These are phyloP conservation scores for Cenchrus fungigraminus DNA, from an alignment of 176 grass and related monocot species.

Conservation along the genomic window DNA sequence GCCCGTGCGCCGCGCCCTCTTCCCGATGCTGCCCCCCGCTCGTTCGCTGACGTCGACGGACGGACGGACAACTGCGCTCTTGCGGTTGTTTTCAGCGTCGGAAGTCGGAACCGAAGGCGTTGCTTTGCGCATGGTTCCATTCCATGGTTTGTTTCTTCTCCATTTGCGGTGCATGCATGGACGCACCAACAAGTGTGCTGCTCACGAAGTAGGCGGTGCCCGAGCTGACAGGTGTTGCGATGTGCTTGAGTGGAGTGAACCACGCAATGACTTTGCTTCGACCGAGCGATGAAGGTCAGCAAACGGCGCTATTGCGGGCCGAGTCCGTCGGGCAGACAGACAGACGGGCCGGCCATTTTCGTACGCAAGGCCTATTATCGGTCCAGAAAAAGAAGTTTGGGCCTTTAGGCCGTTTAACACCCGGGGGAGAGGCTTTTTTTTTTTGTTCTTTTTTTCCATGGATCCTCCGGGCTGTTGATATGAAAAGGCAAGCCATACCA, in stretches of 20 bases:
- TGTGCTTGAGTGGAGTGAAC: background rate
- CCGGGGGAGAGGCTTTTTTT: too few species aligned
- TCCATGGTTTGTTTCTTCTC: slow-evolving; percentile 11
- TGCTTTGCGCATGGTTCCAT: background rate
- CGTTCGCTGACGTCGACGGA: background rate
- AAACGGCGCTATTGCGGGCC: too few species aligned
- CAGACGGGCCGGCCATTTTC: too few species aligned
- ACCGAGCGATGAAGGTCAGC: too few species aligned
- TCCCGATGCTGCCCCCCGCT: background rate
- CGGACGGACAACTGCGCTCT: background rate
- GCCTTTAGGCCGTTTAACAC: too few species aligned
- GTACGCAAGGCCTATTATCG: too few species aligned
- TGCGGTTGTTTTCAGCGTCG: background rate
- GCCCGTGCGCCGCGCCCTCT: background rate
- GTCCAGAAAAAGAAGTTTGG: too few species aligned
- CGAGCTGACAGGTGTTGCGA: background rate
- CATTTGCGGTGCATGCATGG: background rate
- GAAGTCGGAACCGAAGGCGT: background rate
- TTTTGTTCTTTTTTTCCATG: too few species aligned
- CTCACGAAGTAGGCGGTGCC: background rate
- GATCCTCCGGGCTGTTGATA: too few species aligned
- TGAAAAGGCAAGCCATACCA: too few species aligned
- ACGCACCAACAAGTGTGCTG: background rate
- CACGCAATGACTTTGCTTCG: too few species aligned
- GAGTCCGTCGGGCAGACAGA: too few species aligned